A percentile compares a stretch with the other conserved stretches of the same genome.
phyloP scores from a whole-genome alignment of 768 basidiomycete species.

The Mycena rebaudengoi region DNA sequence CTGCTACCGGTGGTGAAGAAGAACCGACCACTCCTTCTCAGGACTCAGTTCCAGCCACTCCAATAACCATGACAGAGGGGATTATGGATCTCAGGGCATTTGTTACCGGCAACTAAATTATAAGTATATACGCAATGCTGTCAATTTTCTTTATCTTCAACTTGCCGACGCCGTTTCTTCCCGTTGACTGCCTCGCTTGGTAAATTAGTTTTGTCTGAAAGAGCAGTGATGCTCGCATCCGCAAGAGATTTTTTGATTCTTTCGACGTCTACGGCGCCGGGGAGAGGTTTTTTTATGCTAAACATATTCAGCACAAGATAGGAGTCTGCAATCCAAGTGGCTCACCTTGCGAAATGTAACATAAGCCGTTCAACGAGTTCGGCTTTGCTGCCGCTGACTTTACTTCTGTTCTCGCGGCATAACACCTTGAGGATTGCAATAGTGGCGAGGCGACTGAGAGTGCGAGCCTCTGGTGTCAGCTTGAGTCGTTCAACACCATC shows the following conservation, averaged over 20 bases:
- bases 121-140: not conserved
- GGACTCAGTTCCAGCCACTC: not conserved
- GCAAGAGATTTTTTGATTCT: too few species aligned
- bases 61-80: not conserved
- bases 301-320: not conserved
- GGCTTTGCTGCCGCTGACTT: not conserved
- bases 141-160: not conserved
- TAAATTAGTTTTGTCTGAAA: constrained; percentile 1
- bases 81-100: not conserved
- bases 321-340: too few species aligned
- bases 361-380: not conserved
- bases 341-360: not conserved
- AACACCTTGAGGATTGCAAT: not conserved
- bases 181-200: not conserved
- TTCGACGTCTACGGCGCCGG: too few species aligned
- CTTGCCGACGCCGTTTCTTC: not conserved
- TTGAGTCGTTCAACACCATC: not conserved
- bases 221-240: not conserved
- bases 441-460: not conserved
- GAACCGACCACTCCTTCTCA: too few species aligned
- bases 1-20: not conserved
- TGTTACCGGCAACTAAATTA: not conserved
- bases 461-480: not conserved
- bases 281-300: too few species aligned
- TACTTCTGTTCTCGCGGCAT: not conserved